Percentiles rank a stretch among this genome's conserved stretches.
These are phyloP conservation scores for Pleurotus salmoneostramineus DNA, from an alignment of 768 basidiomycete genomes.

Conservation along the genomic window DNA sequence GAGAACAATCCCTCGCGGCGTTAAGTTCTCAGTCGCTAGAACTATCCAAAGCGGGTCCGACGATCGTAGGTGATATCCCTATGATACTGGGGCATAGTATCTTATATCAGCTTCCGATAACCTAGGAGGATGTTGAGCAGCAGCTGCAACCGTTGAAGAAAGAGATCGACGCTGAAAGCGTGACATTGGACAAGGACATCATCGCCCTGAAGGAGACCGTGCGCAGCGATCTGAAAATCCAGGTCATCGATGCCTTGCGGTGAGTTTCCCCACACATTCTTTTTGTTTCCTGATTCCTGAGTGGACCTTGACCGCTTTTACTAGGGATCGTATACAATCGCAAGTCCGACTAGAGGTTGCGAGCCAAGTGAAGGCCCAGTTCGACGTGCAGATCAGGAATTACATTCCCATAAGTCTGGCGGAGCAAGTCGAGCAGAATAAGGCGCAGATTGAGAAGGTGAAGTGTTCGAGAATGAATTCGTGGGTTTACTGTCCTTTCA, in stretches of 20 bases:
- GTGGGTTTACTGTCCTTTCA: slow-evolving; percentile 43
- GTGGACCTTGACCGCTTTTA: too few relatives aligned
- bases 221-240: slow-evolving; percentile 16
- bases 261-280: slow-evolving; percentile 12
- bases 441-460: slow-evolving; percentile 37
- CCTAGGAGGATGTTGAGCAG: slow-evolving; percentile 6
- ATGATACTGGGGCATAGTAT: neutral
- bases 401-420: slow-evolving; percentile 44
- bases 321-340: slow-evolving; percentile 31
- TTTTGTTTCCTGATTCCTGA: neutral
- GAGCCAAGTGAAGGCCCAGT: slow-evolving; percentile 39
- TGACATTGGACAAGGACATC: neutral
- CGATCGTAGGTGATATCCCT: neutral
- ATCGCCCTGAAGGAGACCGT: slow-evolving; percentile 15
- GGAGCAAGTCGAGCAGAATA: slow-evolving; percentile 39
- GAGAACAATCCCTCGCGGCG: neutral
- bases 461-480: slow-evolving; percentile 46
- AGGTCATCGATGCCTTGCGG: slow-evolving; percentile 25
- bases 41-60: neutral
- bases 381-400: slow-evolving; percentile 43
- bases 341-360: slow-evolving; percentile 36
- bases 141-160: slow-evolving; percentile 15
- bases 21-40: neutral
- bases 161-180: neutral
- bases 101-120: neutral